Evolutionary conservation across 306 rosid genomes (phyloP).

Genomic region (Mucuna pruriens): DNA sequence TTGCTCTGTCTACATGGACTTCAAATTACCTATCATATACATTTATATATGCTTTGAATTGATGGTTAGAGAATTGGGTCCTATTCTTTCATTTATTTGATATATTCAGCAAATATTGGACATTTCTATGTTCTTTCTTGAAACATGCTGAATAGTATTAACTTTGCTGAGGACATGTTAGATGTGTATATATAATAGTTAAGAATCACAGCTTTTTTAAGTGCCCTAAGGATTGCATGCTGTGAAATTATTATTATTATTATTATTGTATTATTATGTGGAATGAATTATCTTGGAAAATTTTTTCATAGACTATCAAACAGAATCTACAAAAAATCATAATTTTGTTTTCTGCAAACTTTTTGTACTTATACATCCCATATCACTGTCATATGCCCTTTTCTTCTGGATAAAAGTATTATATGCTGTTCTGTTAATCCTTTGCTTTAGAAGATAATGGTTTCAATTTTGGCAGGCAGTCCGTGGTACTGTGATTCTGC

Average conservation of each 20-base stretch:
- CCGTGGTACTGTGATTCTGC: slow-evolving; percentile 90
- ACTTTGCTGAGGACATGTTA: slow-evolving; percentile 4
- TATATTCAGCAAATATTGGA: neutral
- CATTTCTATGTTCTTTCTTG: slow-evolving; percentile 17
- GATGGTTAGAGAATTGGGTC: neutral
- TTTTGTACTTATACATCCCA: slow-evolving; percentile 12
- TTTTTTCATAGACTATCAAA: neutral
- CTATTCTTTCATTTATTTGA: neutral
- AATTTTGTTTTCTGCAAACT: neutral
- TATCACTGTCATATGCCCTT: neutral
- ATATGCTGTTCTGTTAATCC: neutral
- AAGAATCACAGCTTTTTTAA: neutral
- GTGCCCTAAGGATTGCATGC: neutral
- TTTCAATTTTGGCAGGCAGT: slow-evolving; percentile 80
- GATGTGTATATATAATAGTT: neutral
- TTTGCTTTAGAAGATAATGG: slow-evolving; percentile 37
- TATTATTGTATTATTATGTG: slow-evolving; percentile 3
- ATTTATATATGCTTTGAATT: slow-evolving; percentile 8
- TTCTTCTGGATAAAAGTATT: neutral
- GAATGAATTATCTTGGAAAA: neutral
- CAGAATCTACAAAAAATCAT: neutral
- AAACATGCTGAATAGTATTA: slow-evolving; percentile 9
- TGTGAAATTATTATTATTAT: neutral
- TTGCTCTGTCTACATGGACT: neutral
- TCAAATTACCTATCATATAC: neutral